Evolutionary conservation across 2,329 filamentous ascomycete species (phyloP).

Genomic region (Verticillium nonalfalfae): DNA sequence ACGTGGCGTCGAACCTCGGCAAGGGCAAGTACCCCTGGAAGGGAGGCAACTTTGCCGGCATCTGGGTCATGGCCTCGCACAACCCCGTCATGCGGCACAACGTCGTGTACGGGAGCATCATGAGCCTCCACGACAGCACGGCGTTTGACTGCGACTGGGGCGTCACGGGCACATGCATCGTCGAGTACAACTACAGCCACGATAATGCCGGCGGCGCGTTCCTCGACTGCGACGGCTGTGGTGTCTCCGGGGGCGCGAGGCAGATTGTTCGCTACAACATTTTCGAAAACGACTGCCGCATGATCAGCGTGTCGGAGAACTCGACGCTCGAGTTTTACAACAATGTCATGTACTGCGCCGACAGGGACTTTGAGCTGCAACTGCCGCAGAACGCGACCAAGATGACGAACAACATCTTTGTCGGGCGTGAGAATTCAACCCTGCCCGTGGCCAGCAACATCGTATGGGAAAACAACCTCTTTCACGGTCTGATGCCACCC

Average conservation of each 20-base stretch:
- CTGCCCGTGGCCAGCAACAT: conserved; percentile 11
- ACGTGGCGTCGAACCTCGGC: conserved; percentile 14
- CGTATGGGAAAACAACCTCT: conserved; percentile 15
- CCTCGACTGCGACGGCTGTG: conserved; percentile 18
- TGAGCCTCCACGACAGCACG: conserved; percentile 15
- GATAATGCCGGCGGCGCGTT: conserved; percentile 19
- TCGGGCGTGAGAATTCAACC: conserved; percentile 13
- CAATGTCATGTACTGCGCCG: conserved; percentile 17
- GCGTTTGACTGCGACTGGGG: conserved; percentile 20
- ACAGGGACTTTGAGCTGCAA: conserved; percentile 13
- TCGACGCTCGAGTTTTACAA: conserved; percentile 16
- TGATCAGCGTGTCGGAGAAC: conserved; percentile 14
- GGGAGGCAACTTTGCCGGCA: conserved; percentile 18
- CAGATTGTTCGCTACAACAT: conserved; percentile 19
- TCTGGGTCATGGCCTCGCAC: conserved; percentile 17
- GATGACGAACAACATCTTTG: conserved; percentile 18
- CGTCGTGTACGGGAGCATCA: conserved; percentile 16
- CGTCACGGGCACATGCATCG: conserved; percentile 16
- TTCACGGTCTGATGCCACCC: conserved; percentile 11
- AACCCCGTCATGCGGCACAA: conserved; percentile 14
- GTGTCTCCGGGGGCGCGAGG: conserved; percentile 13
- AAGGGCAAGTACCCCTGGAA: conserved; percentile 16
- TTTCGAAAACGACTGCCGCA: conserved; percentile 18
- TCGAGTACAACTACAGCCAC: conserved; percentile 19
- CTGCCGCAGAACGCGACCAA: conserved; percentile 10